Evolutionary conservation across 2,329 filamentous ascomycete species (phyloP).

Genomic region (Beauveria pseudobassiana): DNA sequence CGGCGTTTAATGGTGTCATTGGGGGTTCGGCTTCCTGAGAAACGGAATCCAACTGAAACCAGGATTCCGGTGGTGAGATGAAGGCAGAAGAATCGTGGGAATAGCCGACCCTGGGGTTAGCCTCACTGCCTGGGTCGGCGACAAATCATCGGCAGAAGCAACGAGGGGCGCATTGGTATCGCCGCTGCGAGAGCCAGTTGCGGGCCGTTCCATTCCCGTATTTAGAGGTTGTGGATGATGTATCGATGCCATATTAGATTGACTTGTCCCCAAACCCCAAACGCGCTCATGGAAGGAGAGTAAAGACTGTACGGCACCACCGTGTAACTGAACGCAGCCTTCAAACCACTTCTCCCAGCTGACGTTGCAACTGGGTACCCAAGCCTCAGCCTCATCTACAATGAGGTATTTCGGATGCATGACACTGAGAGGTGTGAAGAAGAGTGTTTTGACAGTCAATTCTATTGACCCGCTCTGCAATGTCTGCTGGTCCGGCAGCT

Average conservation of each 20-base stretch:
- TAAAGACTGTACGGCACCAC: constrained; percentile 53
- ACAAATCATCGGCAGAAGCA: constrained; percentile 2
- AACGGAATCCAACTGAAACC: constrained; percentile 54
- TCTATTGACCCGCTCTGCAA: constrained; percentile 54
- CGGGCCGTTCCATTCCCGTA: background rate
- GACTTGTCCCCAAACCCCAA: constrained; percentile 43
- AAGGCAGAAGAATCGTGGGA: constrained; percentile 62
- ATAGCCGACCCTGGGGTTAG: constrained; percentile 21
- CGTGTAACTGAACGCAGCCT: constrained; percentile 60
- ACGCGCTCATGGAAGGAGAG: constrained; percentile 59
- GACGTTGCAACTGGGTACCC: constrained; percentile 74
- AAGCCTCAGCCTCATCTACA: constrained; percentile 58
- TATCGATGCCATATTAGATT: background rate
- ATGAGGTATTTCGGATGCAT: constrained; percentile 83
- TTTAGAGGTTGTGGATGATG: background rate
- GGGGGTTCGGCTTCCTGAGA: constrained; percentile 43
- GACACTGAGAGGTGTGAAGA: constrained; percentile 74
- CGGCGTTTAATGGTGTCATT: constrained; percentile 59
- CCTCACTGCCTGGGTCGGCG: constrained; percentile 23
- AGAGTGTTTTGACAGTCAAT: constrained; percentile 66
- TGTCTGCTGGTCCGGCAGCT: constrained; percentile 48
- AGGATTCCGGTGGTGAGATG: constrained; percentile 63
- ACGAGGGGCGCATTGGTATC: background rate
- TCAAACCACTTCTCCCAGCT: constrained; percentile 88
- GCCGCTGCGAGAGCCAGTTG: background rate